Base-by-base conservation (phyloP, 2,329 filamentous ascomycete genomes). In the Plenodomus tracheiphilus region DNA sequence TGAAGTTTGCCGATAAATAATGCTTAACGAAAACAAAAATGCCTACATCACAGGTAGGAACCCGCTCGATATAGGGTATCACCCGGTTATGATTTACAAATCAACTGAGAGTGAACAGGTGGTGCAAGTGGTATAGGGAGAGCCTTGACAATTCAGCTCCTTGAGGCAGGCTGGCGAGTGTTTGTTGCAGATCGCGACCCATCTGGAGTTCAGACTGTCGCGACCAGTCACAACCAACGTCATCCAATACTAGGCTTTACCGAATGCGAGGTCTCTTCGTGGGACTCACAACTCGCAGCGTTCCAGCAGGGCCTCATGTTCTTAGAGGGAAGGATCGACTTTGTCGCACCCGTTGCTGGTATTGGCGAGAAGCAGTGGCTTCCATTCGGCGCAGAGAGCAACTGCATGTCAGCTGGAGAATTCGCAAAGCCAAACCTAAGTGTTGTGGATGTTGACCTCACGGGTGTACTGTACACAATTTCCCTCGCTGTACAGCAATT, bases 401-500 rank as follows among this genome's bases (percentile, higher is more conserved):
- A 11, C 20, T 4, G 13, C 2, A 18, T 37, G 66, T 63, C 28
- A 51, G 58, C 41, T 49, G 42, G 22, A 37, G 52, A 49, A 20
- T 77, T 75, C 36, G 58, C 59, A 11, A 72, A 71, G 52, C 75
- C 76, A 4, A 61, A 77, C 55, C 47, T 77, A 36, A 54, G 40
- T 2, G 66, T 70, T 1, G 35, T 78, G 16, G 73, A 77, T 21
- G 59, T 77, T 3, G 71, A 77, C 55, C 47, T 77, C 39, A 74
- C 66, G 15, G 76, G 74, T 1, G 65, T 76, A n/a, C 42, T 77
- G 41, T 76, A 74, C 46, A 77, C 75, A 0, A 56, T 70, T 6
- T 68, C 68, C 0, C 60, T 78, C 19, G 74, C 73, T 4, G 58
- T 77, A 2, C 75, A 77, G 67, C 75, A 77, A 49, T 75, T 77